A percentile compares a stretch with the other conserved stretches of the same genome.
These are phyloP conservation scores for Trichocladium uniseriatum DNA, from an alignment of 495 filamentous ascomycete species.

Conservation along the genomic window DNA sequence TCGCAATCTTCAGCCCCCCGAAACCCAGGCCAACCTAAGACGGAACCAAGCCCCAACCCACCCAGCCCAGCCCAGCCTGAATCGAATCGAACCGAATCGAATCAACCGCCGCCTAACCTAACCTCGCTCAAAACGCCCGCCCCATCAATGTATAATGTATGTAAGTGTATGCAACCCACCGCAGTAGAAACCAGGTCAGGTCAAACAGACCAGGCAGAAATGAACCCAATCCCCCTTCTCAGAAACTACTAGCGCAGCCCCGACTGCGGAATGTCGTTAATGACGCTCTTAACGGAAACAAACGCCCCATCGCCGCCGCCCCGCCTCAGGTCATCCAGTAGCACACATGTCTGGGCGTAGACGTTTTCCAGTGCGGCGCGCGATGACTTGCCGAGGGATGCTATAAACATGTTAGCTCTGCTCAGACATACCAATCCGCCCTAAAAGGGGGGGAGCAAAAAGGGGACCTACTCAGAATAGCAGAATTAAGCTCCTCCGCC, in stretches of 20 bases:
- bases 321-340: conserved; percentile 73
- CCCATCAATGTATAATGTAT: no score
- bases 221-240: not conserved
- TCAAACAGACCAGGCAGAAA: not conserved
- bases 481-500: conserved; percentile 90
- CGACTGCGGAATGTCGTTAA: conserved; percentile 34
- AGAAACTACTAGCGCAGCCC: not conserved
- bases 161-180: no score
- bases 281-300: conserved; percentile 68
- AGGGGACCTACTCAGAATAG: conserved; percentile 64
- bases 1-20: no score
- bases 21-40: no score
- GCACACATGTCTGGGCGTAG: conserved; percentile 75
- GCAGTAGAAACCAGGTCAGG: no score
- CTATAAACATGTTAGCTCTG: conserved; percentile 33
- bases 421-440: not conserved
- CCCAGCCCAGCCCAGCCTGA: no score
- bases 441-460: not conserved
- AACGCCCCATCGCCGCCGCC: conserved; percentile 82
- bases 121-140: no score
- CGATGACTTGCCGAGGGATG: conserved; percentile 81
- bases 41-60: no score
- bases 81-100: no score
- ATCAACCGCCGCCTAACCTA: no score
- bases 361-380: conserved; percentile 78